Base-by-base conservation (phyloP, 2,329 filamentous ascomycete genomes). In the Clarireedia monteithiana region DNA sequence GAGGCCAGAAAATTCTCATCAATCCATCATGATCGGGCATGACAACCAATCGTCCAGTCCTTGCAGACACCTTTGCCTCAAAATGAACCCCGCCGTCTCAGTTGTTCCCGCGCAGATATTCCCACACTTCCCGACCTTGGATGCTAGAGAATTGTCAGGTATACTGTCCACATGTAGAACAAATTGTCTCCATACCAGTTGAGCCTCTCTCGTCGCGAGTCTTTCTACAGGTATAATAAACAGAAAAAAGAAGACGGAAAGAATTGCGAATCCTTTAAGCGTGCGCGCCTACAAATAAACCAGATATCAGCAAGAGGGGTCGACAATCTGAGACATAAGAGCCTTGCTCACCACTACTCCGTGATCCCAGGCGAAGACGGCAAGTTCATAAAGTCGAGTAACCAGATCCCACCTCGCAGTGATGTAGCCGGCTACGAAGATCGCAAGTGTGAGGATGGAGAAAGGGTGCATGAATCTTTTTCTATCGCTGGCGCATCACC, bases 361-460 rank as follows among this genome's bases (percentile, higher is more conserved):
- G 89, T 97, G 89, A 73, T 97, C 89, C 91, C 91, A 96, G 65
- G 95, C 94, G 73, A 97, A 99, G 63, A 96, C 88, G 65, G 90
- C 88, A 68, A 99, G 84, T 75, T 99, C 92, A 86, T 96, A 96
- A 67, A 97, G 81, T 68, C 91, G 86, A 66, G 92, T 96, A 65
- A 96, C 91, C 61, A 99, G 85, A 75, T 97, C 94, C 91, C 94
- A 99, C 79, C 94, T 88, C 71, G 94, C 94, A 75, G 94, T 99
- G 73, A 92, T 97, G 81, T 99, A 99, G 74, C 94, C 94, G 77
- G 94, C 92, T 81, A 97, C 88, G 79, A 99, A 99, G 78, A 99
- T 96, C 76, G 88, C 91, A 76, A 96, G 85, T 69, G 91, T 95
- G 74, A 96, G 83, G 73, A 92, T 79, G 62, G 92, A 97, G 78